Evolutionary conservation across 2,329 filamentous ascomycete genomes (phyloP), one percentile per base, ranked within the genome.

Genomic region (Fusarium ramigenum): DNA sequence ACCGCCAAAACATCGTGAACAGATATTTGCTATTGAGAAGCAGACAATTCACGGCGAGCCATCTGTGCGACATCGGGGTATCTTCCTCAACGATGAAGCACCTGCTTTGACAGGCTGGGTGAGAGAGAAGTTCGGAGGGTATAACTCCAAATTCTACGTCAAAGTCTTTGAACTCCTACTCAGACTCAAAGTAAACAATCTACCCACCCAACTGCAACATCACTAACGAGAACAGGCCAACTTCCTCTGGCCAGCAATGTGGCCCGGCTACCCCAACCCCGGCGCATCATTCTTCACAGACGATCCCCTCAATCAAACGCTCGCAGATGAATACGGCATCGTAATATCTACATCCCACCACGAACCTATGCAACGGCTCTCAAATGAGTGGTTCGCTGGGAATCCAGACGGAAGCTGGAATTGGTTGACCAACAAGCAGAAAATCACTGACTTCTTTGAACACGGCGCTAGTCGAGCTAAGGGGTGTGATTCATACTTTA

Each of bases 201-300:
- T 4, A 4, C 4, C 2, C 2, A 4, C 7, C 9, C 7, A 0
- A 11, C 4, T 1, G 1, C 2, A 1, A 5, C 2, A 1, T 0
- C 3, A 14, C 18, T 68, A 6, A 68, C 23, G 0, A 3, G 0
- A 30, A 21, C 9, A 85, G 76, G 79, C 89, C 4, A 92, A 92
- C 77, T 92, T 91, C 71, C 81, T 92, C 60, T 92, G 91, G 91
- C 91, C 90, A 1, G 89, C 90, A 1, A 90, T 90, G 86, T 92
- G 90, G 89, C 86, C 87, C 10, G 83, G 81, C 18, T 84, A 83
- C 42, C 84, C 84, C 4, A 82, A 82, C 7, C 85, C 84, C 0
- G 84, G 84, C 14, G 86, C 86, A 40, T 88, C 88, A 70, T 92
- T 93, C 80, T 89, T 89, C 73, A 85, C 89, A 0, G 90, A 92